Base-by-base conservation (phyloP, 1,139 yeast genomes). In the Lodderomyces elongisporus region DNA sequence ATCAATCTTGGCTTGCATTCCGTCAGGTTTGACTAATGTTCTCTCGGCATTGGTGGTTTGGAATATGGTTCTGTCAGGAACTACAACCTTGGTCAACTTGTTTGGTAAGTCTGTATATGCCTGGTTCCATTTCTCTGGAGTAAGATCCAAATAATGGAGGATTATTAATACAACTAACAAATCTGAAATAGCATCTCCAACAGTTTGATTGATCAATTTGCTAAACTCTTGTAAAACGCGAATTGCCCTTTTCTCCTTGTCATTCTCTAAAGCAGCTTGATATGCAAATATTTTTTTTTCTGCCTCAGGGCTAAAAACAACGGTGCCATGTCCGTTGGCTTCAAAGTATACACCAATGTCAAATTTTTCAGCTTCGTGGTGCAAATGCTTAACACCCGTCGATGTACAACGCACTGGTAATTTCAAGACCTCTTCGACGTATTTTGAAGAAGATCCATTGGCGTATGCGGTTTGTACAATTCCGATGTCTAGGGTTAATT, bases 301-400 rank as follows among this genome's bases (percentile, higher is more conserved):
- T 36, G 73, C 85, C 14, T 70, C 70, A 0, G 74, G 69, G 5
- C 85, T 76, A 53, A 91, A 93, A 14, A 88, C 64, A 4, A 91
- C 95, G 0, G 99, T 93, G 10, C 99, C 99, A 51, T 91, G 99
- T n/a, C 99, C 99, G 53, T 91, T 91, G 34, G 99, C 98, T 64
- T 91, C 99, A 50, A 91, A 91, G 59, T 93, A 91, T 15, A 91
- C 79, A 16, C 98, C 98, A 43, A 91, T 72, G 51, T 88, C 97
- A 52, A 76, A 91, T 35, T 77, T 71, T 41, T 75, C 78, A 1
- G 95, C 95, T 48, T 78, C 87, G 48, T 85, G 95, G 54, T 93
- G 98, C 45, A 93, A 68, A 58, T 91, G 95, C 60, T 91, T 91
- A 27, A 91, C 98, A 28, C 99, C 98, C 2, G 98, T 91, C 28